Percentiles rank a stretch among this genome's conserved stretches.
phyloP scores from a whole-genome alignment of 176 grass and related monocot genomes.

The Rhipidocladum racemiflorum region DNA sequence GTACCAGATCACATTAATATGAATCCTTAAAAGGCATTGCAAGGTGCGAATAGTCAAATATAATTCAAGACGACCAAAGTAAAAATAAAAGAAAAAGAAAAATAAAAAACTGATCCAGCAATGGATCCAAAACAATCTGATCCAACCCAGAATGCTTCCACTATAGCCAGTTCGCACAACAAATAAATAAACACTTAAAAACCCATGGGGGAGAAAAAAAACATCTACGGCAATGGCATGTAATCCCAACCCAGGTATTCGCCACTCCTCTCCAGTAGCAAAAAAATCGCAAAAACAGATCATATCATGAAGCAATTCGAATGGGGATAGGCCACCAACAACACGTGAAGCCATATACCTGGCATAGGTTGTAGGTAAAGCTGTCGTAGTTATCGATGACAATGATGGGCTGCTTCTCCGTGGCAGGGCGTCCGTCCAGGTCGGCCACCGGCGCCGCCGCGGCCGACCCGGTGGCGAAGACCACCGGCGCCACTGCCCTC shows the following conservation, averaged over 20 bases:
- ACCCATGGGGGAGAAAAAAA: background rate
- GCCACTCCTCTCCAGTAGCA: background rate
- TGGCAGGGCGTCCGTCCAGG: constrained; percentile 15
- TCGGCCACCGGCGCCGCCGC: constrained; percentile 18
- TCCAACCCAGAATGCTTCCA: background rate
- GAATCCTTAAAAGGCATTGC: background rate
- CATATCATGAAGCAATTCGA: background rate
- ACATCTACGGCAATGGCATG: background rate
- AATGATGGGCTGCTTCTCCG: constrained; percentile 64
- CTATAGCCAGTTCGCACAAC: background rate
- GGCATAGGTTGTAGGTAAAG: constrained; percentile 95
- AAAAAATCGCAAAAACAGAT: background rate
- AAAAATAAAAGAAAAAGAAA: too few species aligned
- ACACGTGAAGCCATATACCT: constrained; percentile 49
- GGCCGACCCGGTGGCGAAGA: constrained; percentile 11
- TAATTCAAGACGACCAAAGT: background rate
- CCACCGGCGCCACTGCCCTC: background rate
- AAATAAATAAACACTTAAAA: background rate
- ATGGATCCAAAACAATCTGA: background rate
- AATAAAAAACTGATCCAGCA: background rate
- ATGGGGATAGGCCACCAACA: background rate
- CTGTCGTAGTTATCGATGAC: constrained; percentile 98
- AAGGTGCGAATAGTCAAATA: background rate
- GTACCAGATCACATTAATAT: background rate
- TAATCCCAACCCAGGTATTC: background rate